phyloP scores from a whole-genome alignment of 2,329 filamentous ascomycete species.

The Cordyceps farinosa region DNA sequence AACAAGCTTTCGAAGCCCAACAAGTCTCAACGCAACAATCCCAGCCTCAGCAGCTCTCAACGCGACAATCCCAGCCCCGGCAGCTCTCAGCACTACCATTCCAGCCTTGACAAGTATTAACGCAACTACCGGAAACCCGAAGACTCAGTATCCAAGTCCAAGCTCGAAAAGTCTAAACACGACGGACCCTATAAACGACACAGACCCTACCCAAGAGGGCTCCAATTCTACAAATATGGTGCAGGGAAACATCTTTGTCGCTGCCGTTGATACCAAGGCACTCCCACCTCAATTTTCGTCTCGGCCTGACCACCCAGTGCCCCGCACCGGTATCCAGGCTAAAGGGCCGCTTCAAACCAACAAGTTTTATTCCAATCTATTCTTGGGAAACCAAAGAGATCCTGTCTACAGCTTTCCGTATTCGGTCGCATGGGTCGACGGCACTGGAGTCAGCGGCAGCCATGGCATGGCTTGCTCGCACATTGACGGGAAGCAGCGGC shows the following conservation, averaged over 20 bases:
- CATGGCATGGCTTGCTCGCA: constrained; percentile 80
- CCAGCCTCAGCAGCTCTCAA: not conserved
- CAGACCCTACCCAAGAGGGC: not conserved
- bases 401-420: constrained; percentile 76
- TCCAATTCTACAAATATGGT: constrained; percentile 10
- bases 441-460: constrained; percentile 58
- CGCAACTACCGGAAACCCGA: too few species aligned
- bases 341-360: constrained; percentile 63
- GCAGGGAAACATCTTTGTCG: constrained; percentile 49
- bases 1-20: not conserved
- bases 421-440: constrained; percentile 63
- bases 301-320: constrained; percentile 56
- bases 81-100: not conserved
- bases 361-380: constrained; percentile 80
- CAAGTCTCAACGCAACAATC: not conserved
- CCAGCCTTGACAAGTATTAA: too few species aligned
- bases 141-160: not conserved
- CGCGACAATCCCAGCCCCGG: not conserved
- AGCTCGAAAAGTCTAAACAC: not conserved
- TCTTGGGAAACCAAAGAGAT: constrained; percentile 66
- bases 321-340: constrained; percentile 48
- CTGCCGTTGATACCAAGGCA: constrained; percentile 50
- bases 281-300: constrained; percentile 47
- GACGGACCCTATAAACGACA: not conserved
- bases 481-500: constrained; percentile 62